These are phyloP conservation scores for Zymoseptoria pseudotritici DNA, from an alignment of 2,329 filamentous ascomycete species.

Conservation along the genomic window DNA sequence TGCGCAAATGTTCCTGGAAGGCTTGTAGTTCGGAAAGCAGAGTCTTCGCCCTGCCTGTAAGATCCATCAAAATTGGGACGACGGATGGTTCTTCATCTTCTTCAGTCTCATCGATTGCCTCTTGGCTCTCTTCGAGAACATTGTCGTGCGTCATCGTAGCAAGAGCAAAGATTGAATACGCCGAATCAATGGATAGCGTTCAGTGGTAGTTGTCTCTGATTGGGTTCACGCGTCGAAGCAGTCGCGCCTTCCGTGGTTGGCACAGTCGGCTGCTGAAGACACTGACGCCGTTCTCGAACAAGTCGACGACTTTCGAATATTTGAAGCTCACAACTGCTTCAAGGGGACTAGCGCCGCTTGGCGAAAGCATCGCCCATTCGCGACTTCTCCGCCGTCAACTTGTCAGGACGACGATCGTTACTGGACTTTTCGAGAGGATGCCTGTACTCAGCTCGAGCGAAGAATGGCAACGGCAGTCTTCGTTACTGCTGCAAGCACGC, in stretches of 20 bases:
- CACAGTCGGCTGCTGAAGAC: too few relatives aligned
- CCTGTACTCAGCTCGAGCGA: slow-evolving; percentile 73
- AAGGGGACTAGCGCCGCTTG: neutral
- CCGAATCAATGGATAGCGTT: too few relatives aligned
- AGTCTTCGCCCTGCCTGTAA: slow-evolving; percentile 32
- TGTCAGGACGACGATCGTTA: neutral
- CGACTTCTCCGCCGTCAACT: neutral
- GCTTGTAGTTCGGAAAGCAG: slow-evolving; percentile 36
- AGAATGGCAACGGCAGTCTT: slow-evolving; percentile 85
- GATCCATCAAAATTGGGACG: slow-evolving; percentile 3
- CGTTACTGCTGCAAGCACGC: slow-evolving; percentile 75
- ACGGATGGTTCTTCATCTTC: neutral
- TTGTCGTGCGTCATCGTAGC: neutral
- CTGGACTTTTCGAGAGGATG: slow-evolving; percentile 46
- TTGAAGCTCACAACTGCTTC: neutral
- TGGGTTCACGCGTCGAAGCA: too few relatives aligned
- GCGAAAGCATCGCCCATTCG: neutral
- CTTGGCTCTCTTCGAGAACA: neutral
- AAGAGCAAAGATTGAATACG: neutral
- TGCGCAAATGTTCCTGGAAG: slow-evolving; percentile 31
- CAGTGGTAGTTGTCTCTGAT: too few relatives aligned
- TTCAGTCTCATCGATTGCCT: neutral
- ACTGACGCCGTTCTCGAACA: neutral
- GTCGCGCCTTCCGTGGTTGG: too few relatives aligned
- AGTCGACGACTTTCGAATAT: neutral